phyloP scores from a whole-genome alignment of 2,329 filamentous ascomycete genomes.

The Balansia obtecta region DNA sequence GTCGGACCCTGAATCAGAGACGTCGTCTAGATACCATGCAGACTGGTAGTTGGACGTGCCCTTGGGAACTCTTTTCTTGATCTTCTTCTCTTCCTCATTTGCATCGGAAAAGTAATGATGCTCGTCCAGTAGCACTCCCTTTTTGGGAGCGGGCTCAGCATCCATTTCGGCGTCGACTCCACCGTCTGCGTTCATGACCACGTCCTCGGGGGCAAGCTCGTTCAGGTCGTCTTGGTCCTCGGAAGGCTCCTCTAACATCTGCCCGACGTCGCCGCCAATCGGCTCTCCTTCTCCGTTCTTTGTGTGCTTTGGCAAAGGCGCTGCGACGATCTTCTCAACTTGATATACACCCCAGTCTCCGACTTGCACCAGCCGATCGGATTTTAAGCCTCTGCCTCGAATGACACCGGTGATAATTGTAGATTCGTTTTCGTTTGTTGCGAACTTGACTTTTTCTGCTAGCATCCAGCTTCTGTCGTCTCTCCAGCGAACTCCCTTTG shows the following conservation, averaged over 20 bases:
- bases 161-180: constrained; percentile 25
- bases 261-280: constrained; percentile 42
- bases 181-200: constrained; percentile 57
- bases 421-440: constrained; percentile 43
- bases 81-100: constrained; percentile 37
- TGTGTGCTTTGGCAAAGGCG: constrained; percentile 50
- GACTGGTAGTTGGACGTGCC: constrained; percentile 92
- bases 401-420: constrained; percentile 76
- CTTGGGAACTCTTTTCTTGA: constrained; percentile 67
- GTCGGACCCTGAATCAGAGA: constrained; percentile 79
- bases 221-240: constrained; percentile 74
- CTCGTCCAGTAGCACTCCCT: constrained; percentile 87
- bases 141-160: constrained; percentile 39
- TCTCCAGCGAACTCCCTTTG: constrained; percentile 90
- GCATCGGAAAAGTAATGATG: constrained; percentile 97
- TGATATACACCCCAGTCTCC: constrained; percentile 93
- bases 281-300: constrained; percentile 55
- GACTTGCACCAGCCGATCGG: constrained; percentile 79
- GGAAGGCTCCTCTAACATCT: constrained; percentile 57
- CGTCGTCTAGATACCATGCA: constrained; percentile 78
- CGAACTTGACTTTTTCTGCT: constrained; percentile 69
- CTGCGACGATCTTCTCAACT: constrained; percentile 75
- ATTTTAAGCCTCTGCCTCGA: constrained; percentile 75
- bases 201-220: constrained; percentile 77
- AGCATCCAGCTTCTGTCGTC: constrained; percentile 95